Base-by-base conservation (phyloP, 805 yeast genomes). In the Candida takata region DNA sequence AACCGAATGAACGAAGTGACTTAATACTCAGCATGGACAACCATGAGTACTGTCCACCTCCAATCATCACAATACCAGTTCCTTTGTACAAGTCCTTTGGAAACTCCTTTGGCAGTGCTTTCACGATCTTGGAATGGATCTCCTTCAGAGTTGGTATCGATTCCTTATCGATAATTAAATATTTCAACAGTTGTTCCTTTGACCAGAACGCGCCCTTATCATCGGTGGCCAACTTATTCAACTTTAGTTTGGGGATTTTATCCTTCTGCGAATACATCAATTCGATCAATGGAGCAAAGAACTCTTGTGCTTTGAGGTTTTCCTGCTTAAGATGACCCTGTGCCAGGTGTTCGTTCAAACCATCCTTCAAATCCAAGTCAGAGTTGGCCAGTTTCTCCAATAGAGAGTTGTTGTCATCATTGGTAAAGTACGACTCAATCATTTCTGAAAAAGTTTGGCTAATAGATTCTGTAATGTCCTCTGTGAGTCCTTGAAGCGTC, bases 1-100 rank as follows among this genome's bases (percentile, higher is more conserved):
- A 60, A 0, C 80, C 80, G n/a, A 66, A 51, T 1, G 69, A 63
- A 40, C 83, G 53, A 36, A 76, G 53, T 13, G 70, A 58, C 35
- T 65, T 68, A 38, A 72, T 66, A 2, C 71, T 65, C 10, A 74
- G 54, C 26, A 76, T 48, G 0, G 79, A 67, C 29, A 75, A 52
- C 74, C 79, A 71, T 31, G 70, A 69, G 50, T 64, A 72, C 33
- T 65, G 64, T 3, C 74, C 79, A 18, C 83, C 83, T 6, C 79
- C 83, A 24, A 49, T 49, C 20, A 47, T 21, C 1, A 49, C 54
- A 13, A 49, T 45, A 29, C 54, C 54, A 3, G 35, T 24, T 1
- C 49, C 52, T 18, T 39, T 38, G 37, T 44, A 44, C 4, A 44
- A 28, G 4, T 33, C 41, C 11, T 29, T 31, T 20, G 45, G 45